Base-by-base conservation (phyloP, 352 stramenopile genomes). In the Phytophthora hibernalis region DNA sequence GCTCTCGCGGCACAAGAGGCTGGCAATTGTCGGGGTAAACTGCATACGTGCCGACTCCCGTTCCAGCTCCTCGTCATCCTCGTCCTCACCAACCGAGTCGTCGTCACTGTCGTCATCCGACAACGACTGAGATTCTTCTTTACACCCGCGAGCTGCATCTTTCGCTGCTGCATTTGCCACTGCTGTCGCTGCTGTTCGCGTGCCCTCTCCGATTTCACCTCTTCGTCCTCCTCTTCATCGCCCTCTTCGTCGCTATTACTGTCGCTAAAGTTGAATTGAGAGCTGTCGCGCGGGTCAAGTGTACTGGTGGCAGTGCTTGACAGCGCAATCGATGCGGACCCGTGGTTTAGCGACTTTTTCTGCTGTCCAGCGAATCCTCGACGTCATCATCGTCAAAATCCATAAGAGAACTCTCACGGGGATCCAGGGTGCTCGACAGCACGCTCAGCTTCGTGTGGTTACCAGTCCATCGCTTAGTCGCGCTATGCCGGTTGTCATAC, bases 1-100 rank as follows among this genome's bases (percentile, higher is more conserved):
- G 57, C 78, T 87, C 45, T 84, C 66, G 24, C 80, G 80, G 35
- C 63, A 56, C 12, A 89, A 49, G 40, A 89, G 59, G 5, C 67
- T 78, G 28, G 77, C 80, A 52, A 89, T 66, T 16, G 72, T 71
- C 50, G 76, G 65, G 30, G 70, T 79, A 47, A 85, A 77, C 20
- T 72, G 63, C 40, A 87, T 83, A 16, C 78, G 76, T 33, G 78
- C 56, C 2, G 69, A 70, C 38, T 80, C 72, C 18, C 59, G 61
- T 31, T 79, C 76, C 2, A 66, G 51, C n/a, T 84, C 68, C 7
- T 71, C 69, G 9, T 69, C 63, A 61, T 68, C 65, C 18, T 72
- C 74, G 11, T 72, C 61, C 12, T 83, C 68, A 0, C 63, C 56
- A 10, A 75, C 73, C 13, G 61, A 68, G 5, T 80, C 66, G 11